Evolutionary conservation across 2,329 filamentous ascomycete genomes (phyloP), one percentile per base, ranked within the genome.

Genomic region (Sporothrix phasma): DNA sequence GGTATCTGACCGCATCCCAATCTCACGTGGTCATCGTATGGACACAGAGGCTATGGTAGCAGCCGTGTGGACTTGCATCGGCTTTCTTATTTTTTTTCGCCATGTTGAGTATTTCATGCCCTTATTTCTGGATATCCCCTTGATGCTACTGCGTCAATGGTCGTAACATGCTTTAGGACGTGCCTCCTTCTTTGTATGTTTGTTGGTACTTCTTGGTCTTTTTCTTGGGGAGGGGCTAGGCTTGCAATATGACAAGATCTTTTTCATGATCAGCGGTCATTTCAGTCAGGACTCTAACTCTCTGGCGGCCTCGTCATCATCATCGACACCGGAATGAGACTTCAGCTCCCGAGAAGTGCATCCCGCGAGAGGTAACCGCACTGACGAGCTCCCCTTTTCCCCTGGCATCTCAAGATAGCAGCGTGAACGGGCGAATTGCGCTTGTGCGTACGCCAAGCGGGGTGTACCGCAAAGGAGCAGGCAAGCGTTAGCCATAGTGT

Each of bases 1-100:
- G 19, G n/a, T 53, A 46, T 56, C 63, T 64, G 56, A 61, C 63
- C 46, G 63, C 63, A 61, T 51, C 45, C 24, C 37, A 37, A 41
- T 41, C 63, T 56, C 43, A 39, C 63, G 56, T 64, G 56, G 39
- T 19, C 34, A 17, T 19, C 34, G n/a, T 24, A 39, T 24, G 19
- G 17, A 19, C 4, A 22, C 61, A 46, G 56, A 45, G 47, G 47
- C 47, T 54, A 34, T 64, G 58, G 58, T 26, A 31, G 37, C 3
- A 31, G 34, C 6, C 19, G 51, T 5, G 19, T 37, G 8, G 10
- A 39, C 34, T 17, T 31, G 58, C 15, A 5, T 43, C 41, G 22
- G 45, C 19, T n/a, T 5, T 46, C 46, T 47, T 34, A 34, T 6
- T 26, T 46, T 13, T 31, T 19, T 24, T 19, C 31, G 11, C 24